Conservation (phyloP, 2,329 filamentous ascomycete genomes). For the Thelonectria blattea region DNA sequence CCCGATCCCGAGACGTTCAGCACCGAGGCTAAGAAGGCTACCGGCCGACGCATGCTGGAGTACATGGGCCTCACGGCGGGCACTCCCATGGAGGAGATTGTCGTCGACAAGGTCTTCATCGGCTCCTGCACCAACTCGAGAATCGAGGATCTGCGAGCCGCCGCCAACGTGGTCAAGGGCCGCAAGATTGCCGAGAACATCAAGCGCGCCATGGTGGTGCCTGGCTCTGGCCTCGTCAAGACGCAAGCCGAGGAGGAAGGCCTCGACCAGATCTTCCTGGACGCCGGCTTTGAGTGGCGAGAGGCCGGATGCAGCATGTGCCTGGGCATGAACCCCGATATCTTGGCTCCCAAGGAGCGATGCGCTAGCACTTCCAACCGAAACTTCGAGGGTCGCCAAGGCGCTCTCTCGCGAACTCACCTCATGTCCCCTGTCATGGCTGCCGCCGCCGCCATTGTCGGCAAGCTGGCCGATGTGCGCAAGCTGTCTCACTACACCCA, state of each 20-base stretch:
- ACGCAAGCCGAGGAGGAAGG: constrained; percentile 89
- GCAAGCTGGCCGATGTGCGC: constrained; percentile 90
- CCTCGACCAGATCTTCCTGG: constrained; percentile 87
- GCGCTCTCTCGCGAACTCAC: constrained; percentile 88
- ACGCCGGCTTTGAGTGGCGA: constrained; percentile 96
- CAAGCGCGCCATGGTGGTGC: constrained; percentile 94
- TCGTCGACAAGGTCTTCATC: constrained; percentile 95
- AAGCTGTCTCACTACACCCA: constrained; percentile 70
- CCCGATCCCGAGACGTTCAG: constrained; percentile 88
- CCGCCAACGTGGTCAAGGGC: constrained; percentile 84
- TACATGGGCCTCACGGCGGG: constrained; percentile 95
- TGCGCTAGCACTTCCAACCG: constrained; percentile 96
- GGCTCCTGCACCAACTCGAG: constrained; percentile 97
- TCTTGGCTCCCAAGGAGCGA: constrained; percentile 87
- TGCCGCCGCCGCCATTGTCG: constrained; percentile 85
- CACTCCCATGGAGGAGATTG: constrained; percentile 89
- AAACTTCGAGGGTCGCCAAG: constrained; percentile 97
- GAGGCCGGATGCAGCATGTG: constrained; percentile 99
- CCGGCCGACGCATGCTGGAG: constrained; percentile 82
- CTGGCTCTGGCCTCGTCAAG: constrained; percentile 94
- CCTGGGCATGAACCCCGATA: constrained; percentile 98
- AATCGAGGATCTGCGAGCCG: constrained; percentile 92
- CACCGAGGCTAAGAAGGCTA: constrained; percentile 78
- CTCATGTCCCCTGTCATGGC: constrained; percentile 98
- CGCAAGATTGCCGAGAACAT: constrained; percentile 86